Evolutionary conservation across 2,329 filamentous ascomycete species (phyloP), one percentile per base, ranked within the genome.

Genomic region (Nemania sp.): DNA sequence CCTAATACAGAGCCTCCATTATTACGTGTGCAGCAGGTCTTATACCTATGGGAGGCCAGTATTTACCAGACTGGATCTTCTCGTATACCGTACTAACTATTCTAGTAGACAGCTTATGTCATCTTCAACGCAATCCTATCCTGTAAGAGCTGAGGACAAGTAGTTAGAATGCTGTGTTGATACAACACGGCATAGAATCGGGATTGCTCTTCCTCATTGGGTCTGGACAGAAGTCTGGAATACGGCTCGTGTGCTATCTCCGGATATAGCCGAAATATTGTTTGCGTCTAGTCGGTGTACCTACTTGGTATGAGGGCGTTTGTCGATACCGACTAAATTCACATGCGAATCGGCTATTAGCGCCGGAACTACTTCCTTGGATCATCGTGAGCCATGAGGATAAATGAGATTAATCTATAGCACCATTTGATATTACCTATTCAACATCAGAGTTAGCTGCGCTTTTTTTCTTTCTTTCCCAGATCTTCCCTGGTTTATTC

Each of bases 211-310:
- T 56, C 24, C 41, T 24, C 41, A 41, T 56, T 49, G 61, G 53
- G 41, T 18, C 32, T n/a, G n/a, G n/a, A n/a, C n/a, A n/a, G n/a
- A n/a, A n/a, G n/a, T n/a, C n/a, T 45, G n/a, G 41, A 45, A 45
- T 45, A 45, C 10, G 18, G n/a, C 18, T 18, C 6, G 18, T 45
- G 41, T n/a, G 5, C 41, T 45, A 45, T 60, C 53, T 54, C 65
- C 54, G 59, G 54, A 63, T 64, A 67, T 64, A 67, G 60, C 65
- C 60, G 65, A 64, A 29, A 59, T 35, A 3, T n/a, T 55, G 45
- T 15, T 5, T 15, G 22, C n/a, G 35, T 29, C 26, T 20, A 18
- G 5, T 11, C 10, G 18, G 7, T n/a, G n/a, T 45, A 20, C 41
- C 41, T 45, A n/a, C 18, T 8, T 45, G 41, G 18, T 18, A 6